phyloP scores from a whole-genome alignment of 78 protist species.

The Dictyostelium brefeldianum region DNA sequence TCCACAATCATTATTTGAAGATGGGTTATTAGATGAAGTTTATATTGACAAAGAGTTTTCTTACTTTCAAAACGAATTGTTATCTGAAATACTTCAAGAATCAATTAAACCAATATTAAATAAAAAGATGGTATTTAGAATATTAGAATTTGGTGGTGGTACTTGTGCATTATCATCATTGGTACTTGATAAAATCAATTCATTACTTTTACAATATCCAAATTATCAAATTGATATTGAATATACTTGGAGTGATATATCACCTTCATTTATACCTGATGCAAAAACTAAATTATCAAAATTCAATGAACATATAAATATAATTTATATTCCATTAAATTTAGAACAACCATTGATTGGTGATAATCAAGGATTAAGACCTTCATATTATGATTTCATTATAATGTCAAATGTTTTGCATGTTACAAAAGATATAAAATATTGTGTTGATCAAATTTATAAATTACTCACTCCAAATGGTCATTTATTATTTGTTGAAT shows the following conservation, averaged over 20 bases:
- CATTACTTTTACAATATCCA: background rate
- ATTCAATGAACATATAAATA: background rate
- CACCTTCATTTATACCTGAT: background rate
- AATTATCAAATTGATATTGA: constrained; percentile 14
- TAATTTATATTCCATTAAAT: background rate
- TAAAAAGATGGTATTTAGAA: background rate
- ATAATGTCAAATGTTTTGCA: constrained; percentile 56
- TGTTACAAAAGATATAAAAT: background rate
- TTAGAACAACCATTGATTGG: background rate
- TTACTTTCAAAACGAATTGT: background rate
- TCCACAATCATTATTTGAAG: background rate
- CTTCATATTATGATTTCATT: constrained; percentile 32
- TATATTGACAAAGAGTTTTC: too few relatives aligned
- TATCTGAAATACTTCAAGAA: background rate
- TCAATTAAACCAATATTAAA: background rate
- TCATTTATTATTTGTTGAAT: constrained; percentile 37
- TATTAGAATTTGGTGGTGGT: constrained; percentile 32
- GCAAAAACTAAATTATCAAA: background rate
- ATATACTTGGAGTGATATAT: constrained; percentile 28
- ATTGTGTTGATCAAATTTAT: background rate
- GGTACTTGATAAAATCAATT: background rate
- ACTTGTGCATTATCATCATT: background rate
- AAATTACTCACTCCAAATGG: constrained; percentile 16
- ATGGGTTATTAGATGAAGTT: background rate
- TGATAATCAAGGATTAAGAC: constrained; percentile 10